Base-by-base conservation (phyloP, 164 flowering plant species). In the Echeveria elegans region DNA sequence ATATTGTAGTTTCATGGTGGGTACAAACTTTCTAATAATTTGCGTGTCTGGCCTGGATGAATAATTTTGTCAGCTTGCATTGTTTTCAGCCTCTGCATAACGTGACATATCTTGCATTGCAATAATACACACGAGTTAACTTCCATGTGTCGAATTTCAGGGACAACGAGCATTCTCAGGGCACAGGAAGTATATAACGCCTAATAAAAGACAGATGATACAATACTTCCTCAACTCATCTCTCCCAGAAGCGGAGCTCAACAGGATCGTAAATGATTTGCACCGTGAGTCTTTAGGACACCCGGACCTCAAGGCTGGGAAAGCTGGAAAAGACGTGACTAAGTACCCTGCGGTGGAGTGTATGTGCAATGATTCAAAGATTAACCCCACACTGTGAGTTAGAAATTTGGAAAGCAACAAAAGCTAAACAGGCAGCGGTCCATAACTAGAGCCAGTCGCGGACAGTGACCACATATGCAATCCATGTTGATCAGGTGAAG, bases 91-190 rank as follows among this genome's bases (percentile, higher is more conserved):
- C 12, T 28, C 7, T 28, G 60, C 60, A 4, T 53, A 23, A 26
- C 60, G 11, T 53, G 60, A 26, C 16, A 53, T 53, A 16, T 56
- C 61, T 11, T 9, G 15, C 3, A 18, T 11, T 56, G 5, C n/a
- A n/a, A n/a, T n/a, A n/a, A n/a, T n/a, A n/a, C 18, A 2, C 6
- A 53, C 14, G 31, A 24, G 31, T 23, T 53, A 56, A 56, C 14
- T 34, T 34, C 37, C 7, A 34, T 56, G 61, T 56, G 26, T 14
- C 28, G 23, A 14, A 60, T 45, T 73, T 63, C 87, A 94, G 94
- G 98, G 98, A 31, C 85, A 88, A 58, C 74, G 99, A 71, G 98
- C 98, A 1, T 95, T 86, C 78, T 88, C 95, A 38, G 99, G 99
- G 53, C 98, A 95, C 79, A 88, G 75, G 80, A 95, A 92, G 79